A percentile compares a stretch with the other conserved stretches of the same genome.
Evolutionary conservation across 176 grass and related monocot species (phyloP).

Genomic region (Microstegium vimineum): DNA sequence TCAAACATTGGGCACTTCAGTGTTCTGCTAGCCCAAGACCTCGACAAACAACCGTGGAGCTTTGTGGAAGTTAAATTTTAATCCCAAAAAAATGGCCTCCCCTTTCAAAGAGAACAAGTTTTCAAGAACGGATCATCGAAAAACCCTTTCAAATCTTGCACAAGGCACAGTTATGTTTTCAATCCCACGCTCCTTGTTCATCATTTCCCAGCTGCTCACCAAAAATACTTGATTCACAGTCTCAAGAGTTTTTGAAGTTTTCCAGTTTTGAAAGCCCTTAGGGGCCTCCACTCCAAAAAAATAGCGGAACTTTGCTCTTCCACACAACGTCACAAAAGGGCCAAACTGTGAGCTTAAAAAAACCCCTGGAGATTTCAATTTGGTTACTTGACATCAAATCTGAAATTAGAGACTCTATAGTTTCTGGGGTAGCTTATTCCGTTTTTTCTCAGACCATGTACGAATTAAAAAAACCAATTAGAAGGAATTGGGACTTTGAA

Average conservation of each 20-base stretch:
- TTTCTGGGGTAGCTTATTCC: neutral
- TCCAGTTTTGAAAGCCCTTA: neutral
- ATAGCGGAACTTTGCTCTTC: neutral
- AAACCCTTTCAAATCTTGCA: neutral
- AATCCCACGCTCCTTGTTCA: neutral
- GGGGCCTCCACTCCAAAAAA: neutral
- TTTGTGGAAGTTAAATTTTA: neutral
- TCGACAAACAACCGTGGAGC: slow-evolving; percentile 9
- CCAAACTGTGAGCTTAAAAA: neutral
- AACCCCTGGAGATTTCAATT: neutral
- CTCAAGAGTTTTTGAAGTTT: neutral
- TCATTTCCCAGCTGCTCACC: neutral
- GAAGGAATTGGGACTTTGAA: neutral
- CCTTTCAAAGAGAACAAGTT: neutral
- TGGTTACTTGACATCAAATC: neutral
- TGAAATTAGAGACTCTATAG: neutral
- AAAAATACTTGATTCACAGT: neutral
- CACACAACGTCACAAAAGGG: too few relatives aligned
- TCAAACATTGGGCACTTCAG: neutral
- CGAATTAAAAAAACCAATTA: neutral
- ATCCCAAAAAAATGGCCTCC: neutral
- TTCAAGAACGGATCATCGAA: neutral
- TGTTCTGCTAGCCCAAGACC: neutral
- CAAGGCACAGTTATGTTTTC: neutral
- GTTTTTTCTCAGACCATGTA: neutral